Base-by-base conservation (phyloP, 306 rosid genomes). In the Dalbergia cochinchinensis region DNA sequence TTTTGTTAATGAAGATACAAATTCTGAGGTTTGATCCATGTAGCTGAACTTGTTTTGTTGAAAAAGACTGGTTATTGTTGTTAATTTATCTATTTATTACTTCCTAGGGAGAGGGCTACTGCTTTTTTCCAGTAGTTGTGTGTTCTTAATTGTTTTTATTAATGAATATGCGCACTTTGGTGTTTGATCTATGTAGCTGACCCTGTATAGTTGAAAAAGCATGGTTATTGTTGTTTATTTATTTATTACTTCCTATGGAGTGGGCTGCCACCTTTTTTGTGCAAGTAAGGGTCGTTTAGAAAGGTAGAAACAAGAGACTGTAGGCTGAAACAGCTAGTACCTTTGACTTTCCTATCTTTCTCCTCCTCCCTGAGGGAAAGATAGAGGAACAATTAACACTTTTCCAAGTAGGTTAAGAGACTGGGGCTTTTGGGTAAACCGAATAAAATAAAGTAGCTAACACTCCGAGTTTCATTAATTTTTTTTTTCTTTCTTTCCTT, bases 281-380 rank as follows among this genome's bases (percentile, higher is more conserved):
- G 50, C 7, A 1, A 16, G 74, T 44, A 26, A 22, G 7, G 13
- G 58, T n/a, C 45, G n/a, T 45, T 60, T 47, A 35, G 65, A n/a
- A 50, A 50, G 48, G 81, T 15, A 31, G 65, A 77, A 74, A 78
- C 15, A 13, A 18, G 20, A 39, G 44, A 60, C 51, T 33, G 48
- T 60, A 14, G 82, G 60, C 22, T 57, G 63, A 65, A 72, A 63
- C 22, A 42, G 12, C 33, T 34, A n/a, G 71, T 58, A 61, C 26
- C 31, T 11, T 63, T 67, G 80, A 42, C 70, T 61, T 34, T 26
- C 18, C 71, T 33, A 50, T 65, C 41, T 59, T 65, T 34, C 57
- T 61, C 53, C 11, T 44, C 35, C 11, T 5, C 6, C 7, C 9
- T 1, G 33, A 37, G 13, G 13, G 33, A 73, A 54, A 11, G 15